Conservation (phyloP, 2,329 filamentous ascomycete species). For the Paraphoma chrysanthemicola region DNA sequence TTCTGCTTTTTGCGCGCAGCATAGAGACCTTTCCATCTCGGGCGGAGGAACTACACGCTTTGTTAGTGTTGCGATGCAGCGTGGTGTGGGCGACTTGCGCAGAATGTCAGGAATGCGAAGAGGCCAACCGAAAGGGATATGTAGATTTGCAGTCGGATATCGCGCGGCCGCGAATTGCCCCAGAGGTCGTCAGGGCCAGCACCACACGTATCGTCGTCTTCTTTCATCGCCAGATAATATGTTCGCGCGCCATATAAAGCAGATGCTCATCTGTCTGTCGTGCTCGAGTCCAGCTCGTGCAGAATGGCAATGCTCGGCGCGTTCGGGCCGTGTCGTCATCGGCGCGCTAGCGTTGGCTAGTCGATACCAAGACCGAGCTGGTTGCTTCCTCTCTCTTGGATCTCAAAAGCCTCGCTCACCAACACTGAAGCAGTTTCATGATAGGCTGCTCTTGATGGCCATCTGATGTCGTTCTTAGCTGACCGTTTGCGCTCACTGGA, state of each 20-base stretch:
- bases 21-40: slow-evolving; percentile 91
- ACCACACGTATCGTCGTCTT: slow-evolving; percentile 23
- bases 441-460: too few relatives aligned
- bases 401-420: too few relatives aligned
- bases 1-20: slow-evolving; percentile 83
- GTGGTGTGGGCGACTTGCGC: slow-evolving; percentile 57
- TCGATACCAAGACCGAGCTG: not conserved
- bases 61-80: slow-evolving; percentile 33
- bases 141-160: slow-evolving; percentile 68
- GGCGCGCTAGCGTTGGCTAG: slow-evolving; percentile 3
- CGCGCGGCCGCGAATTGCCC: slow-evolving; percentile 49
- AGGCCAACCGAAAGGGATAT: slow-evolving; percentile 75
- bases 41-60: slow-evolving; percentile 73
- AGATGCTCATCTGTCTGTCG: slow-evolving; percentile 4
- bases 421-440: too few relatives aligned
- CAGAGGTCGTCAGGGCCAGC: slow-evolving; percentile 31
- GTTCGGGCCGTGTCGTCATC: slow-evolving; percentile 11
- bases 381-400: not conserved
- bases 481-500: too few relatives aligned
- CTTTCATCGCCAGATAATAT: slow-evolving; percentile 25
- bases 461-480: too few relatives aligned
- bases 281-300: slow-evolving; percentile 5
- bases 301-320: not conserved
- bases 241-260: slow-evolving; percentile 16
- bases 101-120: slow-evolving; percentile 77